Evolutionary conservation across 2,329 filamentous ascomycete genomes (phyloP).

Genomic region (Cladophialophora psammophila): DNA sequence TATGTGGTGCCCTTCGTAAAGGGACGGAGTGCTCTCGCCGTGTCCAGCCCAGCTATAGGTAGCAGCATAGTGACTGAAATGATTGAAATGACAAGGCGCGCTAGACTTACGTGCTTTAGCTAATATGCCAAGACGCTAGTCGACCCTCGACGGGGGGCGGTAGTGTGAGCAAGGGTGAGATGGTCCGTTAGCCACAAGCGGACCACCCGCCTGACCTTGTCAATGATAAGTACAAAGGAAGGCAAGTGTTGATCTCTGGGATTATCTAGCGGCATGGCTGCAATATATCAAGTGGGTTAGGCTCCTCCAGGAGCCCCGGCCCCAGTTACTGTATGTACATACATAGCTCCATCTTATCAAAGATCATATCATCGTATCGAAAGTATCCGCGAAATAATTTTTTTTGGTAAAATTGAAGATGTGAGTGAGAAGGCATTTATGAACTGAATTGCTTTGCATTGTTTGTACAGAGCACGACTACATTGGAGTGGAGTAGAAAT

Average conservation of each 20-base stretch:
- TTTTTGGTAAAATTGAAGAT: not conserved
- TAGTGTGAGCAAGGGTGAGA: not conserved
- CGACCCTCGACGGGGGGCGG: not conserved
- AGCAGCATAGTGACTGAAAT: not conserved
- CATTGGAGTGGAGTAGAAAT: not conserved
- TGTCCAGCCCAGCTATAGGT: not conserved
- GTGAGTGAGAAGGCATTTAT: not conserved
- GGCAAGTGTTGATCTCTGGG: not conserved
- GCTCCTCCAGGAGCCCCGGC: not conserved
- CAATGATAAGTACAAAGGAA: not conserved
- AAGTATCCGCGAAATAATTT: not conserved
- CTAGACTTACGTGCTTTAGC: not conserved
- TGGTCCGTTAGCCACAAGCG: slow-evolving; percentile 3
- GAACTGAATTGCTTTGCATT: not conserved
- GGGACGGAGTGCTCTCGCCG: not conserved
- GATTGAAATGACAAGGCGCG: slow-evolving; percentile 18
- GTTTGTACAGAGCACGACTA: not conserved
- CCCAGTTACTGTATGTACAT: too few species aligned
- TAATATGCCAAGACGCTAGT: not conserved
- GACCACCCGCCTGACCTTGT: not conserved
- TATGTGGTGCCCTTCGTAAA: not conserved
- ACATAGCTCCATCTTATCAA: slow-evolving; percentile 3
- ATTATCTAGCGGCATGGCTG: not conserved
- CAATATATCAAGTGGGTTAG: not conserved
- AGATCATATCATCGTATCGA: not conserved